Percentiles rank a stretch among this genome's conserved stretches.
Conservation (phyloP, 768 basidiomycete genomes). For the Psilocybe azurescens region DNA sequence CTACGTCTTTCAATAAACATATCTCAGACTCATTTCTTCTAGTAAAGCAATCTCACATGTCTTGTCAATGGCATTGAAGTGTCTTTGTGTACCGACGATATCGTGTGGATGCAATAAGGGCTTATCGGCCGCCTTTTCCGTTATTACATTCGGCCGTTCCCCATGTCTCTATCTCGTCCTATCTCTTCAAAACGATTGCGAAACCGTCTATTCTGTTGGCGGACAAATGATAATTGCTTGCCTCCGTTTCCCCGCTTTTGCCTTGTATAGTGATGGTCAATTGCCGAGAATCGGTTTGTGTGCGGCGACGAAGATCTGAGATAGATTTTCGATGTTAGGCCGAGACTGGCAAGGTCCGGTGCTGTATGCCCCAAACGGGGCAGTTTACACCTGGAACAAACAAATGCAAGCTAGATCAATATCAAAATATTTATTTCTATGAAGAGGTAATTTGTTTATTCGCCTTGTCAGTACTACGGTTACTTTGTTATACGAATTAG, state of each 20-base stretch:
- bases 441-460: not conserved
- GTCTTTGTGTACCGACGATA: no score
- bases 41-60: not conserved
- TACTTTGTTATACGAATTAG: not conserved
- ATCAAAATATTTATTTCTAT: not conserved
- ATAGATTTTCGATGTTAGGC: not conserved
- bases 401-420: not conserved
- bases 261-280: not conserved
- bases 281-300: not conserved
- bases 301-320: slow-evolving; percentile 9
- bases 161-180: not conserved
- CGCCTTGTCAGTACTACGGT: not conserved
- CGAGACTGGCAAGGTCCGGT: not conserved
- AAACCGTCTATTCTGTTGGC: not conserved
- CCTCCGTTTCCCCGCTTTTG: slow-evolving; percentile 3
- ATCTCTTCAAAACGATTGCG: not conserved
- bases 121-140: not conserved
- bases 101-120: not conserved
- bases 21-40: no score
- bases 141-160: not conserved
- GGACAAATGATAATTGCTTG: not conserved
- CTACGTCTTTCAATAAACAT: no score
- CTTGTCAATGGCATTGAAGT: no score
- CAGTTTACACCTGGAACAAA: not conserved
- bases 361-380: not conserved